A percentile compares a stretch with the other conserved stretches of the same genome.
Evolutionary conservation across 768 basidiomycete species (phyloP).

Genomic region (Leccinum variicolor): DNA sequence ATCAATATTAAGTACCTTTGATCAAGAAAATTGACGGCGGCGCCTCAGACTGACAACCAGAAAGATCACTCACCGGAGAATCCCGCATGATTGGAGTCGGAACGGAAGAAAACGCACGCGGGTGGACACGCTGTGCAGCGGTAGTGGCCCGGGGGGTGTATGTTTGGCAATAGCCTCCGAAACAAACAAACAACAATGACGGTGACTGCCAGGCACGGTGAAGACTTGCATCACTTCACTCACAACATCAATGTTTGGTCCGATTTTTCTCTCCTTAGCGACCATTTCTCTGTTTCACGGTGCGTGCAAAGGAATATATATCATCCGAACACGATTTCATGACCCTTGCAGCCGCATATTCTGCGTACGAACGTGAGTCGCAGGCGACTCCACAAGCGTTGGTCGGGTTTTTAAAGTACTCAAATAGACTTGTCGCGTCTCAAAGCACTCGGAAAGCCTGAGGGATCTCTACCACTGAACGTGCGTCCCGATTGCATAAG

Average conservation of each 20-base stretch:
- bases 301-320: conserved; percentile 23
- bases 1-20: neutral
- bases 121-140: no score
- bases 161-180: conserved; percentile 13
- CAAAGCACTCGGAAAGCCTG: conserved; percentile 72
- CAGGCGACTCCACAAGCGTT: conserved; percentile 17
- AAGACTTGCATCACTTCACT: neutral
- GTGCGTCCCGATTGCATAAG: conserved; percentile 36
- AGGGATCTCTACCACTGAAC: conserved; percentile 60
- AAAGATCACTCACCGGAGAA: neutral
- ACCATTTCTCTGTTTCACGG: conserved; percentile 53
- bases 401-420: neutral
- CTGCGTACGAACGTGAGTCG: conserved; percentile 72
- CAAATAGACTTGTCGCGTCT: conserved; percentile 66
- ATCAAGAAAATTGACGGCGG: neutral
- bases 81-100: no score
- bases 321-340: neutral
- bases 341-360: conserved; percentile 59
- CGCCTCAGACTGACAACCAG: neutral
- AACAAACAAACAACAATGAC: conserved; percentile 4
- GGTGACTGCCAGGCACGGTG: neutral
- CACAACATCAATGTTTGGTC: conserved; percentile 40
- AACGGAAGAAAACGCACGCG: no score
- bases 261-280: conserved; percentile 44
- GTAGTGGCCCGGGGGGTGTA: neutral